Evolutionary conservation across 768 basidiomycete species (phyloP), one percentile per base, ranked within the genome.

Genomic region (Epithele typhae): DNA sequence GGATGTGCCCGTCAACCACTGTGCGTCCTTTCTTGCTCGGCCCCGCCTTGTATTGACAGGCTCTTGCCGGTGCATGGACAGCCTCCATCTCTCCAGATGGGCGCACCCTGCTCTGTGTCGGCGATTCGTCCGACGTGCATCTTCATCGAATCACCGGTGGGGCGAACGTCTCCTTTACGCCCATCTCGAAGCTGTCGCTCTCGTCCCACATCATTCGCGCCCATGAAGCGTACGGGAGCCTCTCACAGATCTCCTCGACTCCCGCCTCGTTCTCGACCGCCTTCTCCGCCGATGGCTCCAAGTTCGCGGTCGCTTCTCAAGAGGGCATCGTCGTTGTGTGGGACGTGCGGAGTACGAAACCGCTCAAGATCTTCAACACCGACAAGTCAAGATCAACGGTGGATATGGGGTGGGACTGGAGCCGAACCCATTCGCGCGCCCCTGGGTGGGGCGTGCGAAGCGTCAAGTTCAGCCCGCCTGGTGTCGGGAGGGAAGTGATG

Each of bases 81-180:
- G 91, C 89, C 4, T 92, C 92, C 8, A 78, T 97, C 56, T 92
- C 92, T 0, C 92, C 91, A 0, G 90, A 95, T 58, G 87, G 92
- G 1, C 78, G 80, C 37, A 92, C 85, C 0, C 75, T 97, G 12
- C 78, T 96, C 1, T 91, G 86, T 3, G 93, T 94, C 0, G 93
- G 94, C 19, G 93, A 97, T 62, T 92, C 92, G 9, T 80, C 83
- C 36, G 84, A 90, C 47, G 82, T 94, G 10, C 87, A 82, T 60
- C 75, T 97, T 12, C 87, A 92, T 59, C 79, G 82, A 44, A 75
- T 94, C 49, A 76, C 79, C 2, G 84, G 84, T 33, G 82, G 85
- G 23, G 66, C 76, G 12, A 68, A 62, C 22, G 69, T 87, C 53
- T 68, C 77, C 3, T 88, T 92, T 54, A 62, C 76, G 15, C 79